A percentile compares a stretch with the other conserved stretches of the same genome.
Evolutionary conservation across 805 yeast species (phyloP).

Genomic region (Metschnikowia sp.): DNA sequence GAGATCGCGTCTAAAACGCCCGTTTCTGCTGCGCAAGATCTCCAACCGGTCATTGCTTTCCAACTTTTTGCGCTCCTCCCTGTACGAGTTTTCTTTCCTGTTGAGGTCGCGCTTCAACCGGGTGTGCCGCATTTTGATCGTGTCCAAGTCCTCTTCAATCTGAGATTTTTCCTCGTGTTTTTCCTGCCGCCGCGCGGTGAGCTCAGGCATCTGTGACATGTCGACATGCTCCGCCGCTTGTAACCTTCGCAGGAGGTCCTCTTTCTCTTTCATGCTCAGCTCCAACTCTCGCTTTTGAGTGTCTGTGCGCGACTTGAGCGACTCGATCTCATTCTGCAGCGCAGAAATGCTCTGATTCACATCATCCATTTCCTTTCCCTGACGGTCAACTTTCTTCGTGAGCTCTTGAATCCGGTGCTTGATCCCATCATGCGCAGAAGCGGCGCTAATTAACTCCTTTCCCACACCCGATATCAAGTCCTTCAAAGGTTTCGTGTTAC

Average conservation of each 20-base stretch:
- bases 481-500: constrained; percentile 24
- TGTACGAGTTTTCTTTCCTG: constrained; percentile 5
- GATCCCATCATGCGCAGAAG: neutral
- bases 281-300: constrained; percentile 14
- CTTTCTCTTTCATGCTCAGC: constrained; percentile 10
- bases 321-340: constrained; percentile 11
- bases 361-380: constrained; percentile 3
- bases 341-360: constrained; percentile 5
- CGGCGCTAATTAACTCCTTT: neutral
- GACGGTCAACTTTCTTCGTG: neutral
- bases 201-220: constrained; percentile 1
- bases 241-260: constrained; percentile 7
- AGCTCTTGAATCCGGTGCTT: constrained; percentile 1
- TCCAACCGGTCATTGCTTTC: constrained; percentile 47
- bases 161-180: constrained; percentile 22
- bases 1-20: constrained; percentile 31
- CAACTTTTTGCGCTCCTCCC: constrained; percentile 15
- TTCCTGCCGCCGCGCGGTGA: constrained; percentile 8
- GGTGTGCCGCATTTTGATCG: constrained; percentile 6
- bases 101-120: constrained; percentile 9
- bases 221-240: constrained; percentile 9
- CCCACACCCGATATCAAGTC: constrained; percentile 2
- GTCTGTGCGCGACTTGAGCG: constrained; percentile 13
- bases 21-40: constrained; percentile 34
- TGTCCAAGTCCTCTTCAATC: constrained; percentile 24